These are phyloP conservation scores for Candida sojae DNA, from an alignment of 1,139 yeast species.

Conservation along the genomic window DNA sequence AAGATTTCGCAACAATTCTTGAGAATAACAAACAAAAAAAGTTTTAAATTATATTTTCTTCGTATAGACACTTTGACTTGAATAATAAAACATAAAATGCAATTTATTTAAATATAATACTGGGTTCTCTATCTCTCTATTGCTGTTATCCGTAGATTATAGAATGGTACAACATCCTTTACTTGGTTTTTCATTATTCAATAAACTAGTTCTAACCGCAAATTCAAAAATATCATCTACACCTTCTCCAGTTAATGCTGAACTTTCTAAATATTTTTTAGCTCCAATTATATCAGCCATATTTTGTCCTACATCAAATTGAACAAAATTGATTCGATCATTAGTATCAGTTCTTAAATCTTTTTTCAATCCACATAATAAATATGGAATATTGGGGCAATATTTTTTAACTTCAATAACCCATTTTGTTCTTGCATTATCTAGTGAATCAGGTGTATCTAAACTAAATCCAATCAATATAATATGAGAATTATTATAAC, in stretches of 20 bases:
- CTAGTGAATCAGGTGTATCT: constrained; percentile 68
- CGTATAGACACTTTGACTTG: no score
- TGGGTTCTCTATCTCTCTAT: not conserved
- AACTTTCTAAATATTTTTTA: constrained; percentile 67
- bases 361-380: constrained; percentile 70
- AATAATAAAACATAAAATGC: not conserved
- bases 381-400: constrained; percentile 66
- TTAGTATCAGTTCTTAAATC: constrained; percentile 47
- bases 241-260: constrained; percentile 79
- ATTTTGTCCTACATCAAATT: constrained; percentile 53
- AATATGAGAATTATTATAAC: constrained; percentile 76
- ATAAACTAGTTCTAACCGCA: constrained; percentile 70
- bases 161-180: constrained; percentile 38
- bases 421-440: constrained; percentile 73
- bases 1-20: not conserved
- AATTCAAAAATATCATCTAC: constrained; percentile 79
- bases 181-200: constrained; percentile 30
- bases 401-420: constrained; percentile 66
- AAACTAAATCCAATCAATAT: constrained; percentile 72
- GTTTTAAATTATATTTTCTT: no score
- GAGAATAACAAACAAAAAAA: not conserved
- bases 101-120: not conserved
- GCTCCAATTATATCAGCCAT: constrained; percentile 72
- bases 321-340: constrained; percentile 42
- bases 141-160: constrained; percentile 12